Evolutionary conservation across 1,284 basidiomycete species (phyloP).

Genomic region (Retiboletus flavoniger): DNA sequence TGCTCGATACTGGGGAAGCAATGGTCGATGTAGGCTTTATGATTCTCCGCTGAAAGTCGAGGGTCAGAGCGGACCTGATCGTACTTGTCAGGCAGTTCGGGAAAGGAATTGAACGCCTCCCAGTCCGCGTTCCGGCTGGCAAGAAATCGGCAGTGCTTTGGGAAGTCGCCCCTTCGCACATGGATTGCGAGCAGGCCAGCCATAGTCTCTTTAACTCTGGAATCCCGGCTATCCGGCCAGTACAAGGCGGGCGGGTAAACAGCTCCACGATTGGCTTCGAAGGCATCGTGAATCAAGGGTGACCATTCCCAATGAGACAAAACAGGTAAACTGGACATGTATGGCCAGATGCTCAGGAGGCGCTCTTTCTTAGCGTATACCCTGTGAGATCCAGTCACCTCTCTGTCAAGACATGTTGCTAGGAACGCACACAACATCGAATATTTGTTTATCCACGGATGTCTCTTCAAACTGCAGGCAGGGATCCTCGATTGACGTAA

Average conservation of each 20-base stretch:
- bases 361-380: conserved; percentile 32
- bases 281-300: conserved; percentile 36
- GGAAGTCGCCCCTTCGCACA: conserved; percentile 60
- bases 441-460: conserved; percentile 28
- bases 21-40: conserved; percentile 30
- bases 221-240: neutral
- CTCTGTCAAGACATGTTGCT: neutral
- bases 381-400: conserved; percentile 20
- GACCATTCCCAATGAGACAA: conserved; percentile 41
- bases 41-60: conserved; percentile 28
- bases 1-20: conserved; percentile 42
- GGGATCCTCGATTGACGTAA: conserved; percentile 31
- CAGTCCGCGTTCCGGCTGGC: conserved; percentile 38
- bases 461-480: conserved; percentile 36
- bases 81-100: conserved; percentile 38
- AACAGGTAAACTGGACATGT: conserved; percentile 37
- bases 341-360: conserved; percentile 38
- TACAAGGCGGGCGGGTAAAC: conserved; percentile 28
- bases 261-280: conserved; percentile 32
- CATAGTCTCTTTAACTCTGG: neutral
- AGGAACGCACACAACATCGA: conserved; percentile 30
- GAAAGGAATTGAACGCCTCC: conserved; percentile 44
- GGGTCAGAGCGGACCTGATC: conserved; percentile 16
- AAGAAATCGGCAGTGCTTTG: conserved; percentile 47
- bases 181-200: conserved; percentile 51